Evolutionary conservation across 169 alveolate species (phyloP), one percentile per base, ranked within the genome.

Genomic region (Eimeria maxima): DNA sequence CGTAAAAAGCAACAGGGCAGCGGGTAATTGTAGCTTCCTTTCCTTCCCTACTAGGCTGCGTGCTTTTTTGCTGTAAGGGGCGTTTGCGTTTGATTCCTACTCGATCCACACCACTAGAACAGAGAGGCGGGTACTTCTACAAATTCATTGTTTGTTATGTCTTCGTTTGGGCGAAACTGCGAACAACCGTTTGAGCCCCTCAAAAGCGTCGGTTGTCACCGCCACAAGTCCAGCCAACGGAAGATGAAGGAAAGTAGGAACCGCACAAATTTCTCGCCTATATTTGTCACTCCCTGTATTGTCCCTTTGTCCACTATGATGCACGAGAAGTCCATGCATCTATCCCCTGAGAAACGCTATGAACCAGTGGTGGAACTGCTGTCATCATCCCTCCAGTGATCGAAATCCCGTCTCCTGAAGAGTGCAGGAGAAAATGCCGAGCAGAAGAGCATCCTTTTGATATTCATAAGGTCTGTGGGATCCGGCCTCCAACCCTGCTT

Each of bases 381-480:
- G 76, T 67, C 44, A 67, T 8, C 76, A 6, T 67, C 20, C 55
- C 84, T 33, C 84, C 84, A 74, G 10, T 2, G 29, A 22, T 74
- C 84, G 55, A 42, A 74, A 20, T 44, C 84, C 8, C 16, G n/a
- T 44, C 4, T 27, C 16, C 22, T 74, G 57, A 42, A 74, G 4
- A 53, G 57, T 22, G 84, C 8, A 42, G 84, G 84, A 22, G 84
- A 74, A 20, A 11, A 74, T 3, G 53, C 5, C 5, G 27, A 10
- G 84, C 84, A 74, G 84, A 74, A 74, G 27, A 74, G 84, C 84
- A 74, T 74, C 38, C 84, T 13, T 29, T 74, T 74, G 33, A 74
- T 38, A 10, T 18, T 14, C 60, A 74, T 14, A 29, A 74, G 84
- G 29, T 74, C 84, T 74, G 14, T 27, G 6, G 84, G 60, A 0